Conservation (phyloP, 768 basidiomycete genomes). For the Podaxis pistillaris region DNA sequence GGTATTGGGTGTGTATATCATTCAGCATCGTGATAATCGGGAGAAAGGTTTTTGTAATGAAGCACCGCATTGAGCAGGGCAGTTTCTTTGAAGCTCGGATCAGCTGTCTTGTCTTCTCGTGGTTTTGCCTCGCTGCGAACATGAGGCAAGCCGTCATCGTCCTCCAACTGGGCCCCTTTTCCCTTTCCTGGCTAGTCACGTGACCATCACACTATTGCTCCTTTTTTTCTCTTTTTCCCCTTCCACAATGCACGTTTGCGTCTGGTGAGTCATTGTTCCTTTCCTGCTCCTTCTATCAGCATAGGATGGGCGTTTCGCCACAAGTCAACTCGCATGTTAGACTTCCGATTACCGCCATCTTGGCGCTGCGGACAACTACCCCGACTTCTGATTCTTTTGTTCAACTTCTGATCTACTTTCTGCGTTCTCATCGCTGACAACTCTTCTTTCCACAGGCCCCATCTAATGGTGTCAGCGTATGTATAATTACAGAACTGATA, state of each 20-base stretch:
- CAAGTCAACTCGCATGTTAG: conserved; percentile 50
- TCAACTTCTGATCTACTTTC: conserved; percentile 17
- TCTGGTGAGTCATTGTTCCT: conserved; percentile 20
- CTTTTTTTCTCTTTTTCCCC: conserved; percentile 14
- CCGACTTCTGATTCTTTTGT: conserved; percentile 30
- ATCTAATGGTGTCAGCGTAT: neutral
- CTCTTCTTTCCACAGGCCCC: neutral
- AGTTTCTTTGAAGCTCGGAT: conserved; percentile 25
- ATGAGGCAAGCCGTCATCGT: conserved; percentile 32
- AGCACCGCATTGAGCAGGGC: conserved; percentile 25
- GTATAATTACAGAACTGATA: neutral
- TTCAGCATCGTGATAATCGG: conserved; percentile 29
- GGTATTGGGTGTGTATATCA: conserved; percentile 12
- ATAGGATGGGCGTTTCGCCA: conserved; percentile 39
- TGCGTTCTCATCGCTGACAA: conserved; percentile 5
- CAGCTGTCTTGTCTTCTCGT: conserved; percentile 22
- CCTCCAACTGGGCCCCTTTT: conserved; percentile 16
- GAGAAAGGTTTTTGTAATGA: conserved; percentile 24
- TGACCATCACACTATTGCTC: neutral
- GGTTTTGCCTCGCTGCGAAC: conserved; percentile 38
- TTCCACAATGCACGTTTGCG: conserved; percentile 1
- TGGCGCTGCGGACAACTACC: conserved; percentile 39
- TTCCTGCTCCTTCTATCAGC: conserved; percentile 9
- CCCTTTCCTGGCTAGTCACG: conserved; percentile 20
- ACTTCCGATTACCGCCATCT: conserved; percentile 40